Evolutionary conservation across 805 yeast genomes (phyloP).

Genomic region (Torulaspora indica): DNA sequence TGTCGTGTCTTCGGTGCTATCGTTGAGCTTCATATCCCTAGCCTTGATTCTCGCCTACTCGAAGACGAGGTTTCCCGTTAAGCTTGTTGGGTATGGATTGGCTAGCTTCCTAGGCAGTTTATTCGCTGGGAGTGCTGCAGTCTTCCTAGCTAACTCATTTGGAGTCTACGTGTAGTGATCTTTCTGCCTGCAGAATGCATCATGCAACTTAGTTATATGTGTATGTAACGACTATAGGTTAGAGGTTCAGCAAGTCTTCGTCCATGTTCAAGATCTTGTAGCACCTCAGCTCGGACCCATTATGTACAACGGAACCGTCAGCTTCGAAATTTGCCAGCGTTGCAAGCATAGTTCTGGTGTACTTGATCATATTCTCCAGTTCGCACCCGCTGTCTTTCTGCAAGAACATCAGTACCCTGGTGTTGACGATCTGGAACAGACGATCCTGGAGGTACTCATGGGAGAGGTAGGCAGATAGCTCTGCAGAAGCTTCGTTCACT

Average conservation of each 20-base stretch:
- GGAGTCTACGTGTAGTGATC: constrained; percentile 41
- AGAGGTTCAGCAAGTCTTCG: constrained; percentile 41
- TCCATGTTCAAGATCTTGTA: constrained; percentile 41
- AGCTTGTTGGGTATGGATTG: constrained; percentile 20
- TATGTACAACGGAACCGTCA: constrained; percentile 29
- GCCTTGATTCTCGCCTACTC: constrained; percentile 20
- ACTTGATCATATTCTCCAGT: constrained; percentile 42
- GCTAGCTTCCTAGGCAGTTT: constrained; percentile 35
- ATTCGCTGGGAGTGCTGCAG: constrained; percentile 40
- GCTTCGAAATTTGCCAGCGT: constrained; percentile 34
- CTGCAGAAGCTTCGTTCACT: constrained; percentile 35
- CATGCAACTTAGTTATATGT: neutral
- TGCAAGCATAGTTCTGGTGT: constrained; percentile 38
- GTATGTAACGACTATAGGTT: neutral
- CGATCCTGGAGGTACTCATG: constrained; percentile 31
- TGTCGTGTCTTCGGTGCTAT: constrained; percentile 16
- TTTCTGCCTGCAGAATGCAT: no score
- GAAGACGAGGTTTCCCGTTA: constrained; percentile 16
- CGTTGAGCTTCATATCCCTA: constrained; percentile 20
- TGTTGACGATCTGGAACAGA: constrained; percentile 31
- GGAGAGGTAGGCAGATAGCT: constrained; percentile 23
- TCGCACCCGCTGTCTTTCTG: constrained; percentile 44
- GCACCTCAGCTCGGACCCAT: constrained; percentile 23
- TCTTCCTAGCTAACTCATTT: constrained; percentile 41
- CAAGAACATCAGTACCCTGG: constrained; percentile 40